A percentile compares a stretch with the other conserved stretches of the same genome.
phyloP scores from a whole-genome alignment of 352 stramenopile species.

The Phytophthora cajani region DNA sequence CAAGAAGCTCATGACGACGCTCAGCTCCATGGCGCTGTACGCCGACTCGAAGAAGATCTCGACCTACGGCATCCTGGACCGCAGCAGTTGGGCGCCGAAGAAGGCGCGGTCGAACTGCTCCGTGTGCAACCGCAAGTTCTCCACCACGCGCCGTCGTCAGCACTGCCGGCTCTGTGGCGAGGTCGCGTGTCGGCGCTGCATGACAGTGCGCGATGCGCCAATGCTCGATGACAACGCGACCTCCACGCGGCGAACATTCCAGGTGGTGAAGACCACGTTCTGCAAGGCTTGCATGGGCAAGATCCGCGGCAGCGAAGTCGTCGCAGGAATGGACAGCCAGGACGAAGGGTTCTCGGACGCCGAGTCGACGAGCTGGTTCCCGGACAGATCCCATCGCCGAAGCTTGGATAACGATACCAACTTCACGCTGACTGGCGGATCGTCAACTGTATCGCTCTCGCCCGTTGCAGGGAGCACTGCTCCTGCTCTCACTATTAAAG shows the following conservation, averaged over 20 bases:
- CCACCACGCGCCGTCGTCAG: conserved; percentile 65
- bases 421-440: conserved; percentile 13
- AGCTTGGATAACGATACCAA: conserved; percentile 34
- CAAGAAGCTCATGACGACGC: conserved; percentile 59
- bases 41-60: conserved; percentile 72
- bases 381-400: conserved; percentile 24
- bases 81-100: conserved; percentile 65
- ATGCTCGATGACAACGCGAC: conserved; percentile 30
- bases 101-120: conserved; percentile 48
- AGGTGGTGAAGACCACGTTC: conserved; percentile 66
- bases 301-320: conserved; percentile 40
- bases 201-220: conserved; percentile 57
- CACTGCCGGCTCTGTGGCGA: conserved; percentile 85
- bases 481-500: conserved; percentile 17
- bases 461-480: conserved; percentile 11
- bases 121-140: conserved; percentile 70
- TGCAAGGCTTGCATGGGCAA: conserved; percentile 64
- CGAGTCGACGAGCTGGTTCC: conserved; percentile 38
- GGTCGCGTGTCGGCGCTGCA: conserved; percentile 75
- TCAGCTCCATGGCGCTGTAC: conserved; percentile 64
- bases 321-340: conserved; percentile 31
- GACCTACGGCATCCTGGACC: conserved; percentile 55
- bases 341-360: conserved; percentile 42
- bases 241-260: conserved; percentile 46
- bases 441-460: conserved; percentile 27